Conservation (phyloP, 139 green algal species). For the Monoraphidium neglectum region DNA sequence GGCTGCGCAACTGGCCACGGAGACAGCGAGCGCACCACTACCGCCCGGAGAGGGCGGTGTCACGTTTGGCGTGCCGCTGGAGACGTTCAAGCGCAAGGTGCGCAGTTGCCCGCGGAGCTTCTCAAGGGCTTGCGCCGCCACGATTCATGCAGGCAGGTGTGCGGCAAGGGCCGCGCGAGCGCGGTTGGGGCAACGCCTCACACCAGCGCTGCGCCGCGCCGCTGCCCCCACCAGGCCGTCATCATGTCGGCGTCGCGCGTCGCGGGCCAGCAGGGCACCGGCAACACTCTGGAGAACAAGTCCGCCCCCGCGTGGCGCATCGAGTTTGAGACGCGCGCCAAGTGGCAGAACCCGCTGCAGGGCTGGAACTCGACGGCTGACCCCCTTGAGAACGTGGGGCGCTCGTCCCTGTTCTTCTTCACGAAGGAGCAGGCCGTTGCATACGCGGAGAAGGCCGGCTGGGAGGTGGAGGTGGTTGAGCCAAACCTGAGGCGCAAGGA, state of each 20-base stretch:
- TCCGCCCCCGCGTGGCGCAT: slow-evolving; percentile 73
- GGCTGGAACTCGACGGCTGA: slow-evolving; percentile 97
- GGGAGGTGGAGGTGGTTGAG: slow-evolving; percentile 72
- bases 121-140: background rate
- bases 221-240: slow-evolving; percentile 49
- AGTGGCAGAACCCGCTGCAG: slow-evolving; percentile 97
- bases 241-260: slow-evolving; percentile 73
- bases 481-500: slow-evolving; percentile 41
- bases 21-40: background rate
- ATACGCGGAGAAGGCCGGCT: slow-evolving; percentile 73
- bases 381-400: slow-evolving; percentile 75
- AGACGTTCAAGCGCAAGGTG: slow-evolving; percentile 65
- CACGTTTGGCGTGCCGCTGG: slow-evolving; percentile 50
- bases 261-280: slow-evolving; percentile 70
- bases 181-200: background rate
- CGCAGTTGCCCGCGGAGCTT: background rate
- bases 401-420: slow-evolving; percentile 61
- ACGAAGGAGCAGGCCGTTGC: slow-evolving; percentile 72
- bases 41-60: slow-evolving; percentile 48
- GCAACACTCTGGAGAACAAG: slow-evolving; percentile 51
- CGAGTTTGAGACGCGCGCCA: slow-evolving; percentile 64
- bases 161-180: too few species aligned
- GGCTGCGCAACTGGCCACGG: slow-evolving; percentile 20
- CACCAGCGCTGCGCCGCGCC: background rate
- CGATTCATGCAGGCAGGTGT: background rate